Conservation (phyloP, 2,329 filamentous ascomycete species). For the Arthroderma sp. region DNA sequence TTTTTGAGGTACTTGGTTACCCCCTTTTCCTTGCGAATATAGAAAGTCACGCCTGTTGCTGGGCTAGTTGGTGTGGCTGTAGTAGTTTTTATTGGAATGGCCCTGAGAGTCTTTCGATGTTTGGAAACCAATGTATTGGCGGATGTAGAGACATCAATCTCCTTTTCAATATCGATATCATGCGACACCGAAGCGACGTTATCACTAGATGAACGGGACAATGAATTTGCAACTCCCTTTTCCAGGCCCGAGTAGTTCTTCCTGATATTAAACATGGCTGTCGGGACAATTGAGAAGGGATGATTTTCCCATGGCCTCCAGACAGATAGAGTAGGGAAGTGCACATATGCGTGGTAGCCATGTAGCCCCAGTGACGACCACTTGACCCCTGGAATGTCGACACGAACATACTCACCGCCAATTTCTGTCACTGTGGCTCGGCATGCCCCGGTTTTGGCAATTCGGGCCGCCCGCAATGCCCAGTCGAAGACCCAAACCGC, state of each 20-base stretch:
- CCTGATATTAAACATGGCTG: slow-evolving; percentile 10
- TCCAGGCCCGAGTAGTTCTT: not conserved
- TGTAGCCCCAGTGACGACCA: slow-evolving; percentile 17
- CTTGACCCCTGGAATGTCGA: slow-evolving; percentile 30
- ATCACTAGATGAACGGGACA: not conserved
- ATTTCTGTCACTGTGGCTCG: slow-evolving; percentile 27
- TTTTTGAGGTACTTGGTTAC: slow-evolving; percentile 21
- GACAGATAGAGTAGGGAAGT: slow-evolving; percentile 36
- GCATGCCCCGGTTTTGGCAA: slow-evolving; percentile 26
- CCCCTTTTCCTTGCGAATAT: slow-evolving; percentile 24
- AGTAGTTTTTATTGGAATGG: not conserved
- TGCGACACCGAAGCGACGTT: not conserved
- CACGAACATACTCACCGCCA: slow-evolving; percentile 21
- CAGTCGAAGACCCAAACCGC: slow-evolving; percentile 38
- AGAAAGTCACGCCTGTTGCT: slow-evolving; percentile 22
- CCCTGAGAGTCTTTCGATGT: no score
- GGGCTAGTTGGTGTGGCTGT: not conserved
- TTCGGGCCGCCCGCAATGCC: slow-evolving; percentile 25
- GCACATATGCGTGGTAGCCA: slow-evolving; percentile 32
- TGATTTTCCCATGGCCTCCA: slow-evolving; percentile 40
- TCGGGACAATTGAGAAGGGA: slow-evolving; percentile 36
- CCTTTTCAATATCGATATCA: not conserved
- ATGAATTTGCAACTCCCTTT: not conserved
- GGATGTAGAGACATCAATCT: not conserved
- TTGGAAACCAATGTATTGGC: not conserved